These are phyloP conservation scores for Prunella vulgaris DNA, from an alignment of 257 asterid species.

Conservation along the genomic window DNA sequence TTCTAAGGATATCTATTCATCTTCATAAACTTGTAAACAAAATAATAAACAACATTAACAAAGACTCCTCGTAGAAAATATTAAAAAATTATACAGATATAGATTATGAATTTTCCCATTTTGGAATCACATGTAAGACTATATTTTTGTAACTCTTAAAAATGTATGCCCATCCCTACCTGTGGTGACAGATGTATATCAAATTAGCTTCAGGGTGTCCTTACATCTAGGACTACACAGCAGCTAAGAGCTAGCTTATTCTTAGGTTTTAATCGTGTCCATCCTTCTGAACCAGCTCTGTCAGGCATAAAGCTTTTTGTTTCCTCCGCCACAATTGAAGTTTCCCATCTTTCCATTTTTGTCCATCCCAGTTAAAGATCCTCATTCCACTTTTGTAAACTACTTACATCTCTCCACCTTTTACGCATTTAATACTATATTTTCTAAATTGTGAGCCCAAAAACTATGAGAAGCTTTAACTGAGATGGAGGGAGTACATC, in stretches of 20 bases:
- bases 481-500: too few species aligned
- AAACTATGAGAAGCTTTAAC: too few species aligned
- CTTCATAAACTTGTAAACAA: not conserved
- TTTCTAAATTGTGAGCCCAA: too few species aligned
- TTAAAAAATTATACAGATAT: not conserved
- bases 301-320: not conserved
- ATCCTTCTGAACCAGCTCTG: not conserved
- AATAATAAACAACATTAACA: too few species aligned
- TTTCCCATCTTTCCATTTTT: too few species aligned
- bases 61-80: not conserved
- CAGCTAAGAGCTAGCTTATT: not conserved
- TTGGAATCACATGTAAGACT: not conserved
- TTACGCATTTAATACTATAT: too few species aligned
- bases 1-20: not conserved
- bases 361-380: too few species aligned
- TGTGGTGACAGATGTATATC: not conserved
- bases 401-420: too few species aligned
- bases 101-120: not conserved
- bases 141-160: not conserved
- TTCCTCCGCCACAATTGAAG: too few species aligned
- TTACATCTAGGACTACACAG: not conserved
- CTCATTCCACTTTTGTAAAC: too few species aligned
- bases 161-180: not conserved
- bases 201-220: not conserved
- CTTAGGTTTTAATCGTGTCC: not conserved